Percentiles rank a stretch among this genome's conserved stretches.
phyloP scores from a whole-genome alignment of 495 filamentous ascomycete species.

The Neurospora intermedia region DNA sequence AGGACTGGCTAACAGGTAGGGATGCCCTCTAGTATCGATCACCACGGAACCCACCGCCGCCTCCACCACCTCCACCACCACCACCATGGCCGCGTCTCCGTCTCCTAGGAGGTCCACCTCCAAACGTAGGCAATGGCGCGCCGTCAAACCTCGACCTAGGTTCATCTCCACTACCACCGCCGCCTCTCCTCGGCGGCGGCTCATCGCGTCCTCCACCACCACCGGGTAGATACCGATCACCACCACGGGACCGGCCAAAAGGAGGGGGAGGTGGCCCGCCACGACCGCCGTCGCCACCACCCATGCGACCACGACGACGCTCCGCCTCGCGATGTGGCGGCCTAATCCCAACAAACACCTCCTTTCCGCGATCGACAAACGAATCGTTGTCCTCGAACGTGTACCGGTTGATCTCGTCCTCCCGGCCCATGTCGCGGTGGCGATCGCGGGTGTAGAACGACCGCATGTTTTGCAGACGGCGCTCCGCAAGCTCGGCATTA shows the following conservation, averaged over 20 bases:
- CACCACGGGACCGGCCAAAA: neutral
- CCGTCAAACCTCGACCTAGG: slow-evolving; percentile 22
- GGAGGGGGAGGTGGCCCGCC: slow-evolving; percentile 4
- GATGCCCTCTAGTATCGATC: neutral
- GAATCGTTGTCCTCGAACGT: slow-evolving; percentile 63
- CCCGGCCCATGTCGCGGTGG: slow-evolving; percentile 42
- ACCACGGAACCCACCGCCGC: slow-evolving; percentile 4
- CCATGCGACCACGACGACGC: slow-evolving; percentile 9
- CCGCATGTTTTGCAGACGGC: slow-evolving; percentile 57
- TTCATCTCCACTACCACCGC: slow-evolving; percentile 4
- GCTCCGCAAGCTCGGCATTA: slow-evolving; percentile 40
- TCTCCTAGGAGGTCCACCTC: neutral
- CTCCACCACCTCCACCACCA: slow-evolving; percentile 9
- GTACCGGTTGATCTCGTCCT: slow-evolving; percentile 54
- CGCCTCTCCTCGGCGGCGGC: neutral
- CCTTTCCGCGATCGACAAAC: slow-evolving; percentile 67
- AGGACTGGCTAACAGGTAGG: neutral
- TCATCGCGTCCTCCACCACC: slow-evolving; percentile 3
- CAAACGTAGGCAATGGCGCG: slow-evolving; percentile 19
- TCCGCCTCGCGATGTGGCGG: slow-evolving; percentile 36
- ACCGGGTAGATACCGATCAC: slow-evolving; percentile 2
- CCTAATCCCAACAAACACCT: slow-evolving; percentile 49
- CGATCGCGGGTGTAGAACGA: slow-evolving; percentile 38
- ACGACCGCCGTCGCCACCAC: slow-evolving; percentile 1
- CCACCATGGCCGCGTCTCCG: slow-evolving; percentile 15